phyloP scores from a whole-genome alignment of 345 rosid species.

The Boechera stricta region DNA sequence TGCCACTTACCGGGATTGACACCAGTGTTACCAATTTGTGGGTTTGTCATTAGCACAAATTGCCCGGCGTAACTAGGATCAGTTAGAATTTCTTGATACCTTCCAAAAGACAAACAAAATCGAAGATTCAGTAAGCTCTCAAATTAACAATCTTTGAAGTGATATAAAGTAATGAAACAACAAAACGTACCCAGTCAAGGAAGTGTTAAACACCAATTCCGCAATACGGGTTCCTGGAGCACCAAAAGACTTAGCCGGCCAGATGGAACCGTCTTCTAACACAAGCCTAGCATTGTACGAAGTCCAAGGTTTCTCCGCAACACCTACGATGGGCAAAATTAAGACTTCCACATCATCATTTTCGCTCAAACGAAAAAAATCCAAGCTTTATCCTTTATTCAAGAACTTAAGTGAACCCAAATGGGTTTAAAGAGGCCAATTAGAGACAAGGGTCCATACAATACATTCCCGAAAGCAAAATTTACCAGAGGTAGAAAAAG shows the following conservation, averaged over 20 bases:
- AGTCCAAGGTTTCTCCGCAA: slow-evolving; percentile 86
- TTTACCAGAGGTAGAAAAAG: slow-evolving; percentile 59
- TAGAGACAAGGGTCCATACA: background rate
- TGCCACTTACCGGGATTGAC: slow-evolving; percentile 75
- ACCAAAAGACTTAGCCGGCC: slow-evolving; percentile 98
- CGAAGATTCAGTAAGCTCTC: slow-evolving; percentile 10
- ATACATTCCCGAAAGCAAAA: background rate
- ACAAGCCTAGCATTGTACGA: slow-evolving; percentile 84
- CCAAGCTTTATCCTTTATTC: slow-evolving; percentile 13
- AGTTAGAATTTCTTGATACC: slow-evolving; percentile 97
- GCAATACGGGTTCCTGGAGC: slow-evolving; percentile 93
- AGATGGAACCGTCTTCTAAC: slow-evolving; percentile 88
- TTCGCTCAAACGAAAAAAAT: background rate
- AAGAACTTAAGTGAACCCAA: background rate
- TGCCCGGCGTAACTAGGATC: slow-evolving; percentile 98
- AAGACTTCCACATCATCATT: slow-evolving; percentile 12
- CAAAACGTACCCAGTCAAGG: slow-evolving; percentile 76
- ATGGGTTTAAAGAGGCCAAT: background rate
- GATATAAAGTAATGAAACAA: background rate
- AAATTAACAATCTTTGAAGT: background rate
- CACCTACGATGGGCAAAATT: slow-evolving; percentile 15
- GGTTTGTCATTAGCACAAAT: slow-evolving; percentile 98
- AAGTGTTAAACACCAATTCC: slow-evolving; percentile 95
- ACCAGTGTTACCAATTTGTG: slow-evolving; percentile 96
- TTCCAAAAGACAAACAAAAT: slow-evolving; percentile 39